Evolutionary conservation across 1,284 basidiomycete genomes (phyloP), one percentile per base, ranked within the genome.

Genomic region (Ganoderma leucocontextum): DNA sequence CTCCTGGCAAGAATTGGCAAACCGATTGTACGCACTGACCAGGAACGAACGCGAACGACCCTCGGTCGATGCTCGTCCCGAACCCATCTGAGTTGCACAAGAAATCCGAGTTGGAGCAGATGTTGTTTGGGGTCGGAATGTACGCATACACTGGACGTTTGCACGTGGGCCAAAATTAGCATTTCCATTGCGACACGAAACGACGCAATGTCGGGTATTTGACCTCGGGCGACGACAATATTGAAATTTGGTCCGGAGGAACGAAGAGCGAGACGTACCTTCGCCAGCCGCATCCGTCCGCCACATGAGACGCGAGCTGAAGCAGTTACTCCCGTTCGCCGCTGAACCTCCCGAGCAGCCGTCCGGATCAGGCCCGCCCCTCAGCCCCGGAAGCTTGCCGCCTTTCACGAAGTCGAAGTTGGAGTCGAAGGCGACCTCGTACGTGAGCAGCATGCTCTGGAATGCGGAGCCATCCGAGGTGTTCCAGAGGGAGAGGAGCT

Each of bases 401-500:
- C 84, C 84, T 73, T 82, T 83, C 36, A 84, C 83, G 73, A 80
- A 90, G 75, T 74, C 85, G 83, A 75, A 87, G 79, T 79, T 79
- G 0, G 80, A 67, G 70, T 89, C 89, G 75, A 94, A 92, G 0
- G 90, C 89, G 47, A 93, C 81, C 75, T 93, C 91, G 77, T 93
- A 94, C 10, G 88, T 85, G 19, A 92, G 77, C 64, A 91, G 78
- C 89, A 91, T 89, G 25, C 87, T 86, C 69, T 87, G 81, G 74
- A 91, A 91, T 25, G 80, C 77, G 10, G 83, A 83, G 2, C 84
- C 84, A 70, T 86, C 82, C 2, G 85, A 82, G 2, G 84, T 83
- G 72, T 92, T 91, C 89, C 89, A 92, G 2, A 90, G 77, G 67
- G 86, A 85, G 74, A 85, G 88, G 72, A 91, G 87, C 73, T 93